Base-by-base conservation (phyloP, 768 basidiomycete genomes). In the Lactarius hengduanensis region DNA sequence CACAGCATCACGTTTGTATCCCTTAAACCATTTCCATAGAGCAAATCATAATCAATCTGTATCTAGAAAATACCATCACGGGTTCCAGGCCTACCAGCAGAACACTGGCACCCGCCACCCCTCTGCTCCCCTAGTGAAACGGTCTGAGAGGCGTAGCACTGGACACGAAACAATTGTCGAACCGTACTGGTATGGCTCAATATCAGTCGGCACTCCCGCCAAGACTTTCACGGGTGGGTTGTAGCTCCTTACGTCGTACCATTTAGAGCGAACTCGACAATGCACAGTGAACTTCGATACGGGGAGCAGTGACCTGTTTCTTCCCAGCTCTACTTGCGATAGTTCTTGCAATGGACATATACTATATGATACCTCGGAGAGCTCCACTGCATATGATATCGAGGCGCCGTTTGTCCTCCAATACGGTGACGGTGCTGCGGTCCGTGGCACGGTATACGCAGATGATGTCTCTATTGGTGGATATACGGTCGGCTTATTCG, bases 391-490 rank as follows among this genome's bases (percentile, higher is more conserved):
- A 13, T 36, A 65, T 6, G 63, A 74, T 65, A 47, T 71, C 30
- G 62, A 57, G 13, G 67, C 70, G 38, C 54, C 70, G 1, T 80
- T 81, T 69, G 8, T 34, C 34, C 34, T 34, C 8, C 34, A 54
- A 65, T 18, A 71, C 81, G 10, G 9, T 30, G 81, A 76, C 57
- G 81, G 83, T 1, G 78, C 78, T 0, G 64, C 65, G 0, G 77
- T 79, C n/a, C 64, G 66, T 0, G 84, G 83, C 28, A 68, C 73
- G 18, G 74, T 78, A 45, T 84, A 78, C 70, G 73, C 66, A n/a
- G 83, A 84, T 72, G 75, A 72, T 20, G 80, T 85, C 38, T 71
- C 71, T 53, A 69, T 84, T 38, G 79, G 71, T 8, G 77, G 77
- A 16, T 75, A n/a, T 47, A 11, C 3, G 45, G 45, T 47, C 45